A percentile compares a stretch with the other conserved stretches of the same genome.
Evolutionary conservation across 768 basidiomycete species (phyloP).

Genomic region (Termitomyces bulborhizus): DNA sequence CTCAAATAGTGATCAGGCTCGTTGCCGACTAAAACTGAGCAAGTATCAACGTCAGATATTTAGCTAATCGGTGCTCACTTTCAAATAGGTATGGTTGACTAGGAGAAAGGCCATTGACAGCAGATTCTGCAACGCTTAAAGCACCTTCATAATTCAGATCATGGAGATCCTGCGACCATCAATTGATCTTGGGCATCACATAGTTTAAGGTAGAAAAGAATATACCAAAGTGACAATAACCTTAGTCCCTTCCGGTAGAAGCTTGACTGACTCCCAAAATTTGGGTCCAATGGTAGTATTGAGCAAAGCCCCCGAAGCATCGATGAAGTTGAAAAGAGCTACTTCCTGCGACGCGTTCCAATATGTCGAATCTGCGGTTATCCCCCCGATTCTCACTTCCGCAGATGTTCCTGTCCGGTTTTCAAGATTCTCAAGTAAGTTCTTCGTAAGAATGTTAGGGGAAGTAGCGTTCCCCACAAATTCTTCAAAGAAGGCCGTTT

Average conservation of each 20-base stretch:
- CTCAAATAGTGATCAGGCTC: constrained; percentile 47
- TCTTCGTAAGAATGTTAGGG: constrained; percentile 37
- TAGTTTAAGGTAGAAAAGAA: background rate
- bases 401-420: constrained; percentile 37
- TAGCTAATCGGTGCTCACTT: constrained; percentile 22
- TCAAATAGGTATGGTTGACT: constrained; percentile 38
- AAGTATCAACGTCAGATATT: background rate
- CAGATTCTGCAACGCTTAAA: constrained; percentile 36
- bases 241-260: constrained; percentile 40
- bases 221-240: constrained; percentile 39
- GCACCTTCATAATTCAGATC: constrained; percentile 37
- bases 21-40: constrained; percentile 36
- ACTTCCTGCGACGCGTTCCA: constrained; percentile 36
- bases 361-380: constrained; percentile 48
- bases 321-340: constrained; percentile 38
- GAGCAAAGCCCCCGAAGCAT: constrained; percentile 32
- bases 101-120: constrained; percentile 27
- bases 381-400: constrained; percentile 46
- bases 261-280: constrained; percentile 42
- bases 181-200: background rate
- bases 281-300: constrained; percentile 47
- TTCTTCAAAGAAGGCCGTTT: constrained; percentile 47
- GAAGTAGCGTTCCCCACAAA: constrained; percentile 39
- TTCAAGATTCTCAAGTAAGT: constrained; percentile 39
- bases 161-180: constrained; percentile 33